Evolutionary conservation across 1,284 basidiomycete genomes (phyloP), one percentile per base, ranked within the genome.

Genomic region (Papiliotrema fonsecae): DNA sequence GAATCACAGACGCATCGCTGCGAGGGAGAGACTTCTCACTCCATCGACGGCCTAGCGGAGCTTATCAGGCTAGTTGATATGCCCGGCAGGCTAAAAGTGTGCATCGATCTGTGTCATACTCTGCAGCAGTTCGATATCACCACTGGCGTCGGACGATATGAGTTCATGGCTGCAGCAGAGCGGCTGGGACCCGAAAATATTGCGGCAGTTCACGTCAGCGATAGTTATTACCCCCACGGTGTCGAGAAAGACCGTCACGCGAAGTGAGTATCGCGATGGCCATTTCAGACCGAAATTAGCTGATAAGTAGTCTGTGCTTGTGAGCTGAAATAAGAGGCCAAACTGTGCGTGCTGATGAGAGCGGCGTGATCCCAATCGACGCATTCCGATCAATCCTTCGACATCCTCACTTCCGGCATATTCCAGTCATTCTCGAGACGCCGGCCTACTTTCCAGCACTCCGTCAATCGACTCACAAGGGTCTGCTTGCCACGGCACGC

Each of bases 51-150:
- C n/a, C n/a, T n/a, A n/a, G n/a, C n/a, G n/a, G n/a, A n/a, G n/a
- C n/a, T n/a, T n/a, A n/a, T n/a, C n/a, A n/a, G n/a, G n/a, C 18
- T 43, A 25, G 45, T 60, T 49, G 19, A 50, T 48, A 35, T 39
- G 38, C 45, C 45, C 14, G 45, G 45, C 6, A 22, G 43, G 34
- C 27, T 60, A 19, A 56, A 53, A 28, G n/a, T 62, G 31, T 59
- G 57, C 34, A 22, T 62, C 6, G 60, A 62, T 37, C 45, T 62
- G 1, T 56, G 55, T 24, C 60, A 62, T 32, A 22, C 57, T 4
- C 32, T 57, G 0, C 21, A 34, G 5, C 50, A 57, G 26, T 50
- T 51, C 26, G 56, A 60, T 39, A 36, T 62, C 18, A 47, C 52
- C 26, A n/a, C 39, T 6, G 9, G n/a, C 3, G 18, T 21, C 19